These are phyloP conservation scores for Fusarium brevicatenulatum DNA, from an alignment of 2,329 filamentous ascomycete species.

Conservation along the genomic window DNA sequence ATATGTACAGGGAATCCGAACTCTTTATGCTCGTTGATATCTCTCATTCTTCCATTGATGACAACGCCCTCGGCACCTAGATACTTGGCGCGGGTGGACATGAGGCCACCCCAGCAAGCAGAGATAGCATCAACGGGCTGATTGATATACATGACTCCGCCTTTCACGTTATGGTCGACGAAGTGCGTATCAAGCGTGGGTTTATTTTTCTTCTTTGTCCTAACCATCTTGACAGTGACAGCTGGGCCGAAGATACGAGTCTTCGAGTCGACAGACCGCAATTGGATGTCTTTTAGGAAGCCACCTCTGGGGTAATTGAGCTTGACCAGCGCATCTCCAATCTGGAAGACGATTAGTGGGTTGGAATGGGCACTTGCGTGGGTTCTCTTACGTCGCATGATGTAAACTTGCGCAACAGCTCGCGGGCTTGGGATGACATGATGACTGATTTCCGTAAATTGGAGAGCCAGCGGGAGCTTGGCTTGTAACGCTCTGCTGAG, in stretches of 20 bases:
- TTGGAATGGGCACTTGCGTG: not conserved
- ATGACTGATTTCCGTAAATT: not conserved
- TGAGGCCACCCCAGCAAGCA: conserved; percentile 46
- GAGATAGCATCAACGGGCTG: conserved; percentile 42
- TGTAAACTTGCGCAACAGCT: not conserved
- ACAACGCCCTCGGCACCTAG: conserved; percentile 43
- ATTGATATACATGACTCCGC: conserved; percentile 45
- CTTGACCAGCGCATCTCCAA: conserved; percentile 44
- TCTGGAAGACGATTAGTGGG: not conserved
- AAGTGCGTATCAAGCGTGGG: conserved; percentile 43
- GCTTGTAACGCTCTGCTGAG: not conserved
- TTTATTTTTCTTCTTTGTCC: not conserved
- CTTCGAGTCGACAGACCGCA: conserved; percentile 36
- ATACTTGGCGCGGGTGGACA: conserved; percentile 45
- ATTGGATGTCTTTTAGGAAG: conserved; percentile 40
- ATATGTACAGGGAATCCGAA: conserved; percentile 16
- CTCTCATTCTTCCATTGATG: conserved; percentile 44
- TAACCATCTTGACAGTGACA: conserved; percentile 45
- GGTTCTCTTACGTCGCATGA: not conserved
- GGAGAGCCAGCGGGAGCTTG: not conserved
- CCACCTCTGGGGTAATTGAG: conserved; percentile 45
- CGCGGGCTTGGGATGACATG: not conserved
- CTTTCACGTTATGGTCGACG: conserved; percentile 41
- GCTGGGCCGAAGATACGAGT: conserved; percentile 42
- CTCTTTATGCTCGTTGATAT: conserved; percentile 45